Evolutionary conservation across 805 yeast species (phyloP).

Genomic region (Teunomyces panamensis): DNA sequence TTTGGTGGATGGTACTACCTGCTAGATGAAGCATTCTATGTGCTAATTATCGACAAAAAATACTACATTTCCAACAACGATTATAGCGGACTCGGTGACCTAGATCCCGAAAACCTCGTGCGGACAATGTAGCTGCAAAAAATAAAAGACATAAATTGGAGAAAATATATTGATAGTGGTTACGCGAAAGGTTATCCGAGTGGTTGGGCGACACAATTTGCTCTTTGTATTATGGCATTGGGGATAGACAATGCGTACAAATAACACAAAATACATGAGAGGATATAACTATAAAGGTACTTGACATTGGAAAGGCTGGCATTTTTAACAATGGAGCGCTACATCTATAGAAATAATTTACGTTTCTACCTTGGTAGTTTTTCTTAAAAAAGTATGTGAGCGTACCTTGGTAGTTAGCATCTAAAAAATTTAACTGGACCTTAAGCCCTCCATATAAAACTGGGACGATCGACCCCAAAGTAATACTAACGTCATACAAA

Average conservation of each 20-base stretch:
- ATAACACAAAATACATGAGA: no score
- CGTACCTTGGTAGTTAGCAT: background rate
- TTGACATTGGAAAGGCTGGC: background rate
- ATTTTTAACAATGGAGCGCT: no score
- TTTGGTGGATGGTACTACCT: conserved; percentile 13
- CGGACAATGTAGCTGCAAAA: background rate
- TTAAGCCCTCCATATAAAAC: background rate
- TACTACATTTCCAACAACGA: background rate
- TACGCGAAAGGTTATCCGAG: background rate
- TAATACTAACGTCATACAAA: background rate
- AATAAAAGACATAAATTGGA: background rate
- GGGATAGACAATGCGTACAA: no score
- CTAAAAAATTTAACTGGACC: background rate
- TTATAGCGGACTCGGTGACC: background rate
- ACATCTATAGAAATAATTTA: no score
- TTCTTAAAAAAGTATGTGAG: background rate
- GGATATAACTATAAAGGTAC: background rate
- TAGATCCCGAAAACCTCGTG: background rate
- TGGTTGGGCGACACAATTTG: background rate
- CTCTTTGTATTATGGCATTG: no score
- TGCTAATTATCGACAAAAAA: background rate
- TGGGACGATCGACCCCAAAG: background rate
- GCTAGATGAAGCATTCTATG: conserved; percentile 12
- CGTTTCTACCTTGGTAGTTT: background rate
- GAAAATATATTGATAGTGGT: background rate